Percentiles rank a stretch among this genome's conserved stretches.
These are phyloP conservation scores for Apiospora pterosperma DNA, from an alignment of 2,329 filamentous ascomycete genomes.

Conservation along the genomic window DNA sequence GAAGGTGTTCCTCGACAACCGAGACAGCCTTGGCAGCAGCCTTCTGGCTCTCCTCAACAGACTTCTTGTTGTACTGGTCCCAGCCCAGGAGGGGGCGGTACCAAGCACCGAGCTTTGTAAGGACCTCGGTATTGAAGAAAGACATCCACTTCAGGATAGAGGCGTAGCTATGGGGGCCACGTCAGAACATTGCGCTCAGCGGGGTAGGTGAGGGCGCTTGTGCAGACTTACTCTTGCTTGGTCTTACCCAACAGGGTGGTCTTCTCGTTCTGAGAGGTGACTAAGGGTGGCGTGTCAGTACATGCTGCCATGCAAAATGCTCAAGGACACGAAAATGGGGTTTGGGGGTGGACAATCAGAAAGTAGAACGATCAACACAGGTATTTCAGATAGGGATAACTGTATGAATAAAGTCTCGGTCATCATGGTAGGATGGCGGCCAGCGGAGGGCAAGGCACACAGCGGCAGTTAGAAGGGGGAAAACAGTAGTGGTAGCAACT, in stretches of 20 bases:
- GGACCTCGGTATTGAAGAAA: constrained; percentile 86
- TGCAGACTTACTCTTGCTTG: constrained; percentile 84
- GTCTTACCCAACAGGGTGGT: constrained; percentile 98
- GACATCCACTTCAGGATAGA: constrained; percentile 99
- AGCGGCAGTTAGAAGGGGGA: constrained; percentile 8
- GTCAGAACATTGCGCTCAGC: constrained; percentile 18
- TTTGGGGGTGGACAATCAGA: constrained; percentile 52
- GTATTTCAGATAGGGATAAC: constrained; percentile 98
- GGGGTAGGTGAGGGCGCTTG: not conserved
- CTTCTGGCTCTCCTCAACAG: constrained; percentile 76
- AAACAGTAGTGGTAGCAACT: constrained; percentile 39
- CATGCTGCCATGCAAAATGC: constrained; percentile 26
- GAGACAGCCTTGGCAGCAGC: constrained; percentile 63
- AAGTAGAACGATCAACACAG: constrained; percentile 88
- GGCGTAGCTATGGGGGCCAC: constrained; percentile 60
- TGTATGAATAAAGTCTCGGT: constrained; percentile 73
- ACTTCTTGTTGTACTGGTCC: constrained; percentile 96
- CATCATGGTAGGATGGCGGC: constrained; percentile 52
- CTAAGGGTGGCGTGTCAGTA: constrained; percentile 44
- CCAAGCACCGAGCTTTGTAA: constrained; percentile 72
- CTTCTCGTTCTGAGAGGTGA: constrained; percentile 99
- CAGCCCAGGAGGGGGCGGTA: constrained; percentile 81
- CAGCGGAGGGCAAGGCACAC: constrained; percentile 11
- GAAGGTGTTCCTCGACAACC: constrained; percentile 82
- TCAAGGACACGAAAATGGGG: not conserved